Base-by-base conservation (phyloP, 208 protist species). In the Blastocrithidia nonstop region DNA sequence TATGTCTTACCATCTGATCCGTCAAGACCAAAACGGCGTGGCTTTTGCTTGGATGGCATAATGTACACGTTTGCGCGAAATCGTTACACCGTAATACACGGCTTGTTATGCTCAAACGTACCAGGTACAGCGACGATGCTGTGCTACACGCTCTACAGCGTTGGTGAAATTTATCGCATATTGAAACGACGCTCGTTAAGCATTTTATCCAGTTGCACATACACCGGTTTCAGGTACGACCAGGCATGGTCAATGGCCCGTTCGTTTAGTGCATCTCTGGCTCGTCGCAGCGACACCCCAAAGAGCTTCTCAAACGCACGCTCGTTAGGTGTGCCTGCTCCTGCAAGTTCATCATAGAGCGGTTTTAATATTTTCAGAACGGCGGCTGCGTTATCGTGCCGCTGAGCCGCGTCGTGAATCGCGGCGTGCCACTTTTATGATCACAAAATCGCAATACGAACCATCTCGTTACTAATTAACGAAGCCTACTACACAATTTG, bases 41-140 rank as follows among this genome's bases (percentile, higher is more conserved):
- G 98, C 47, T 97, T 79, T 76, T 99, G 97, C 81, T 99, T 99
- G 0, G 95, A 98, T 21, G 86, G 68, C 68, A 99, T 99, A 5
- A 99, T 94, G 29, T 69, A 83, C 4, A 99, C 85, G 16, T 63
- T 57, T 8, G 79, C 60, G 46, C 73, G 70, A 62, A 99, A 99
- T 23, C 68, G 70, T 22, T 71, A 61, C 58, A 99, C 99, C 23
- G 74, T 76, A 38, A 98, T 87, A 17, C 97, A 67, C 17, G 61
- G 57, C 22, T 91, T 78, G 45, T 76, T 83, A 62, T 76, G 67
- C 40, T 84, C 61, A 65, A 97, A 98, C 7, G 88, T 96, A 24
- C 97, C 98, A 7, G 98, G 97, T 0, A 99, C 93, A 2, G 95
- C 93, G 7, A 99, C 67, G 22, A 95, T 91, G 39, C 98, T 89